These are phyloP conservation scores for Rhododendron ovatum DNA, from an alignment of 148 eudicot species.

Conservation along the genomic window DNA sequence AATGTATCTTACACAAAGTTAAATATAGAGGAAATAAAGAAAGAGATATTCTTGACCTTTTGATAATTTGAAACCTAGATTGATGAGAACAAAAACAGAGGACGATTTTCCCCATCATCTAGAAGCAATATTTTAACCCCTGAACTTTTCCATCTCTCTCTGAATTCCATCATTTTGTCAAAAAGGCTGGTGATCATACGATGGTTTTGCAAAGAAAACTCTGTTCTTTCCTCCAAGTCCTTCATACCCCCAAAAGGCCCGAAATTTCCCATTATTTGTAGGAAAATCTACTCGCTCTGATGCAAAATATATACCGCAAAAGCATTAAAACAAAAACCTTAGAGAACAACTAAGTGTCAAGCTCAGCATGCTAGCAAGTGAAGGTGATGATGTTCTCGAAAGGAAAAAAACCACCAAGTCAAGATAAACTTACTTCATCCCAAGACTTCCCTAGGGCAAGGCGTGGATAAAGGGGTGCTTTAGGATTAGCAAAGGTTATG, in stretches of 20 bases:
- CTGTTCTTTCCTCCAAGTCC: background rate
- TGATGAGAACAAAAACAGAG: background rate
- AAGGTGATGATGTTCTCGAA: background rate
- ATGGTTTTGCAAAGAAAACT: background rate
- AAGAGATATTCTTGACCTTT: background rate
- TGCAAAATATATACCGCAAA: background rate
- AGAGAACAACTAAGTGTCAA: background rate
- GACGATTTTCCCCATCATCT: background rate
- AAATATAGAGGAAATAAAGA: background rate
- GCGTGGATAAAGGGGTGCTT: conserved; percentile 71
- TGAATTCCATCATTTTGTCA: background rate
- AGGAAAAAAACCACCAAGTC: background rate
- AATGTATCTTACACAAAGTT: background rate
- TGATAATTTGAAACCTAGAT: background rate
- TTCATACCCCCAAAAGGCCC: background rate
- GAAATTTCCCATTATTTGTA: background rate
- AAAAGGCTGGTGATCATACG: background rate
- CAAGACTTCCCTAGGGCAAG: conserved; percentile 54
- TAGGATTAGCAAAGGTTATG: conserved; percentile 64
- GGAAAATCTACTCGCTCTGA: background rate
- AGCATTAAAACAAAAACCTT: background rate
- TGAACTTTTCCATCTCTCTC: background rate
- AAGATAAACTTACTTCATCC: conserved; percentile 40
- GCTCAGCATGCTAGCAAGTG: background rate
- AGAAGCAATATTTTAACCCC: background rate